Evolutionary conservation across 495 filamentous ascomycete species (phyloP), one percentile per base, ranked within the genome.

Genomic region (Penicillium herquei): DNA sequence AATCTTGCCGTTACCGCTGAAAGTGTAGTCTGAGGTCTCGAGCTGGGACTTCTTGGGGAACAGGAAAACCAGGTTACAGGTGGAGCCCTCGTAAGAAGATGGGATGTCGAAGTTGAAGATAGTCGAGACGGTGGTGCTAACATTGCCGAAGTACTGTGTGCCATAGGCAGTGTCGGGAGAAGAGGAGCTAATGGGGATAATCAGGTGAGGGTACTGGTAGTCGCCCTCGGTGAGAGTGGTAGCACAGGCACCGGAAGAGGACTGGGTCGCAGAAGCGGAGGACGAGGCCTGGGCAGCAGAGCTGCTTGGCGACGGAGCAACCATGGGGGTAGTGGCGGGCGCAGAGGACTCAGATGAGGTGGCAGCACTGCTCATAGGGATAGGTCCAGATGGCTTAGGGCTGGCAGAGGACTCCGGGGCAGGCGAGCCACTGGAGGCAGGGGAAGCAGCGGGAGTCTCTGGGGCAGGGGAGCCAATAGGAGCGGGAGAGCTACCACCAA

Each of bases 31-130:
- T 0, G 81, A 84, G 9, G 84, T 84, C 56, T 75, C 64, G 30
- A 85, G 77, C 32, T 83, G 64, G 7, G 70, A 52, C 53, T 73
- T 63, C 46, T 70, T 54, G 6, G 88, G 87, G 68, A 89, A 82
- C 37, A 87, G 71, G 76, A 91, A 89, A 49, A 87, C 67, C 7
- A 89, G 77, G 33, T 74, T 74, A 69, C 88, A 91, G 0, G 75
- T 86, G 68, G 83, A 81, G 44, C 76, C 81, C 39, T 73, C 63
- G 63, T 81, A 73, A 10, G 65, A 64, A 0, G 63, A 30, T 0
- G 83, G 84, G 40, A 90, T 79, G 63, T 87, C 84, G 70, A 90
- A 90, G 69, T 85, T 86, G 79, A 88, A 90, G 42, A 85, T 68
- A 14, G 76, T 79, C 34, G 85, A 86, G 54, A 84, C 69, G 21